phyloP scores from a whole-genome alignment of 169 alveolate species.

The Plasmodium falciparum region DNA sequence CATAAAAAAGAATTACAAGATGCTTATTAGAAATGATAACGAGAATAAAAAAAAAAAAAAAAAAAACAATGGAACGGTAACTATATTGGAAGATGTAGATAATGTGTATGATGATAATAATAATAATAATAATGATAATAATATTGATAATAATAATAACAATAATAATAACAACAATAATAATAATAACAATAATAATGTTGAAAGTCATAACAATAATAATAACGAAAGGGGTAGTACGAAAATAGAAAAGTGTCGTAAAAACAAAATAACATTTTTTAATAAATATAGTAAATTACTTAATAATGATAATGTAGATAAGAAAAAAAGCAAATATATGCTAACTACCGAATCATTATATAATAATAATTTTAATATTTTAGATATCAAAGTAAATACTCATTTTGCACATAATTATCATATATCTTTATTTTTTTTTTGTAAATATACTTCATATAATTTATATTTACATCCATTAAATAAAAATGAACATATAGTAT shows the following conservation, averaged over 20 bases:
- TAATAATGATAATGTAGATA: conserved; percentile 5
- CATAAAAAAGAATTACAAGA: conserved; percentile 55
- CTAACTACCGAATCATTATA: conserved; percentile 24
- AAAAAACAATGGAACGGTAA: background rate
- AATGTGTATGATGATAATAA: background rate
- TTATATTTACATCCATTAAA: conserved; percentile 58
- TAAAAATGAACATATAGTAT: conserved; percentile 65
- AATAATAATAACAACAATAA: background rate
- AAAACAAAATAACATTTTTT: background rate
- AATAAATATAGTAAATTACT: background rate
- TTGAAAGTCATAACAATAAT: too few species aligned
- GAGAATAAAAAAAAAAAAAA: conserved; percentile 30
- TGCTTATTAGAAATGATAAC: conserved; percentile 15
- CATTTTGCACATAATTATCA: conserved; percentile 73
- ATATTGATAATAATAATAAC: background rate
- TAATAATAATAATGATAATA: background rate
- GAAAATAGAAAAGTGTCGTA: background rate
- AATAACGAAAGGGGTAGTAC: too few species aligned
- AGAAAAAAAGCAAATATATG: conserved; percentile 39
- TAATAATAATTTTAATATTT: conserved; percentile 33
- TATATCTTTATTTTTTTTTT: conserved; percentile 48
- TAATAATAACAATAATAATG: background rate
- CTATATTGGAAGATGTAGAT: background rate
- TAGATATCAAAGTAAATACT: conserved; percentile 57
- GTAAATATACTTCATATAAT: conserved; percentile 70